phyloP scores from a whole-genome alignment of 306 rosid genomes.

The Medicago arabica region DNA sequence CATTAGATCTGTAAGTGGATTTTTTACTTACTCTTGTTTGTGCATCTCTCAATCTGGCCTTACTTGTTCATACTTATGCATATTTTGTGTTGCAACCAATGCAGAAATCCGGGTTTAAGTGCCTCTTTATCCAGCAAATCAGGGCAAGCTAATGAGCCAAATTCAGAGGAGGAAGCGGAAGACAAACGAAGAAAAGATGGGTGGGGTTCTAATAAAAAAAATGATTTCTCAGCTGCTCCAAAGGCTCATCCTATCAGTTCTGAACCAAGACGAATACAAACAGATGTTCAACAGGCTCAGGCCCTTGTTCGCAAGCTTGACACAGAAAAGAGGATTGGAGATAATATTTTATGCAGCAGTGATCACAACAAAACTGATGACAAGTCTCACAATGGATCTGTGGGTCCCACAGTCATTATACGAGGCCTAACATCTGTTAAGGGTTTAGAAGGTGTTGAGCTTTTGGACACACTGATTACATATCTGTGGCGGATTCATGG shows the following conservation, averaged over 20 bases:
- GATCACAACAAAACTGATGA: conserved; percentile 78
- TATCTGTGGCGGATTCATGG: conserved; percentile 98
- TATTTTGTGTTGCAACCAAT: conserved; percentile 36
- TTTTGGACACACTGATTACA: conserved; percentile 86
- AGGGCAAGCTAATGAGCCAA: conserved; percentile 80
- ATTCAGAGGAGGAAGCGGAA: conserved; percentile 92
- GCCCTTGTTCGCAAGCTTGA: conserved; percentile 90
- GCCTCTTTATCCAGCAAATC: conserved; percentile 68
- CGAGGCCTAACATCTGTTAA: conserved; percentile 89
- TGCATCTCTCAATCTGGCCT: neutral
- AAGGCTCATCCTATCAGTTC: conserved; percentile 82
- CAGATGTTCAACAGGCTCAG: conserved; percentile 84
- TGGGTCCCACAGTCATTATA: conserved; percentile 79
- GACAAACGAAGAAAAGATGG: conserved; percentile 80
- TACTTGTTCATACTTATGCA: conserved; percentile 29
- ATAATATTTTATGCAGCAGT: conserved; percentile 71
- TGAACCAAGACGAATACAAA: conserved; percentile 80
- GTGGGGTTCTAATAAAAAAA: conserved; percentile 71
- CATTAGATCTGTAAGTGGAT: conserved; percentile 72
- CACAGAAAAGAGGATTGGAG: conserved; percentile 81
- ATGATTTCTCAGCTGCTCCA: conserved; percentile 86
- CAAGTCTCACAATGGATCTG: conserved; percentile 71
- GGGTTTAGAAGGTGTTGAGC: conserved; percentile 94
- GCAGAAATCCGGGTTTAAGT: conserved; percentile 81
- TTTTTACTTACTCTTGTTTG: conserved; percentile 3